phyloP scores from a whole-genome alignment of 2,329 filamentous ascomycete species.

The Pezizomycotina sp. region DNA sequence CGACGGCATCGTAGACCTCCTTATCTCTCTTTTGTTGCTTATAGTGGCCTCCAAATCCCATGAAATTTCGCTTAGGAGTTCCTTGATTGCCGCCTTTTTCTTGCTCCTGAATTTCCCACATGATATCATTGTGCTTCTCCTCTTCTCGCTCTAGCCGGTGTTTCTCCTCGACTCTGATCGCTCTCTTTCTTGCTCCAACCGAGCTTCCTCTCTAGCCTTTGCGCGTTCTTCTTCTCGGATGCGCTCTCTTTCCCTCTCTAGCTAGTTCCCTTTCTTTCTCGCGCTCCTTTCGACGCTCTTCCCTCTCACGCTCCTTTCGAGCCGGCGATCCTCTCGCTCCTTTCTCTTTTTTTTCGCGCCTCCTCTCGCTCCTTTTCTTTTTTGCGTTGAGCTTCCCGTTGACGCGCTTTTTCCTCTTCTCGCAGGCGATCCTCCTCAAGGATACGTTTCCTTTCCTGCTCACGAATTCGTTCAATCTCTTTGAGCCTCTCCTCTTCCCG shows the following conservation, averaged over 20 bases:
- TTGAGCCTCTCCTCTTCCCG: slow-evolving; percentile 12
- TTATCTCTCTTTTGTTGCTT: too few relatives aligned
- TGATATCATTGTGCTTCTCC: slow-evolving; percentile 15
- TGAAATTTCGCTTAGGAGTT: too few relatives aligned
- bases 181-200: slow-evolving; percentile 15
- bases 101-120: slow-evolving; percentile 19
- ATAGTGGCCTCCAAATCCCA: too few relatives aligned
- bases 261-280: slow-evolving; percentile 7
- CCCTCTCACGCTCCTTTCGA: slow-evolving; percentile 2
- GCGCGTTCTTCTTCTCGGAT: slow-evolving; percentile 18
- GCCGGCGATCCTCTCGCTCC: slow-evolving; percentile 5
- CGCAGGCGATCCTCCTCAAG: slow-evolving; percentile 3
- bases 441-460: slow-evolving; percentile 5
- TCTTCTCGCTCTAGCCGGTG: slow-evolving; percentile 13
- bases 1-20: slow-evolving; percentile 13
- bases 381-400: slow-evolving; percentile 15
- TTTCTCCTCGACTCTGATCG: slow-evolving; percentile 16
- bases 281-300: slow-evolving; percentile 8
- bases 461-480: slow-evolving; percentile 6
- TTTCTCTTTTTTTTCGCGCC: slow-evolving; percentile 7
- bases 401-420: slow-evolving; percentile 14
- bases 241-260: slow-evolving; percentile 14
- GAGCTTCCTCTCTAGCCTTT: slow-evolving; percentile 18
- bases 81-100: slow-evolving; percentile 13
- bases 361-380: slow-evolving; percentile 15